Conservation (phyloP, 2,329 filamentous ascomycete genomes). For the Monosporascus cannonballus region DNA sequence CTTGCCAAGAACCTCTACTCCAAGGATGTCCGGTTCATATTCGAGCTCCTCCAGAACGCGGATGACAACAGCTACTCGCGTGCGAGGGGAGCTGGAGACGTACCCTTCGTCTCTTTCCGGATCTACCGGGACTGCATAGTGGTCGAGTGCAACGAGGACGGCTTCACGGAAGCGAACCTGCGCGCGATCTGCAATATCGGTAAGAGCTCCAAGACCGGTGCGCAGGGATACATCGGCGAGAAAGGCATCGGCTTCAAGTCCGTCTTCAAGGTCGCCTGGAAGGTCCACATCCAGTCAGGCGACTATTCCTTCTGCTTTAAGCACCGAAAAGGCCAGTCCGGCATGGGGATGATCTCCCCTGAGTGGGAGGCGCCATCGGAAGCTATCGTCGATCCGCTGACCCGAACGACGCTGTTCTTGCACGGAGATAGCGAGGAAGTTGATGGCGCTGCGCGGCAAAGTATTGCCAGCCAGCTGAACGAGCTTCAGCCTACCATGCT, state of each 20-base stretch:
- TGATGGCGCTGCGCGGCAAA: constrained; percentile 10
- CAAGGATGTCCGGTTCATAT: constrained; percentile 40
- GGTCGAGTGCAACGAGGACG: constrained; percentile 45
- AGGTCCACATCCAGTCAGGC: constrained; percentile 38
- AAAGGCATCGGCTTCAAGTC: constrained; percentile 49
- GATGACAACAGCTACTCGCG: constrained; percentile 41
- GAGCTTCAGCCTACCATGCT: constrained; percentile 33
- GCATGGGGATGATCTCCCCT: constrained; percentile 45
- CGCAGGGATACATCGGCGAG: constrained; percentile 40
- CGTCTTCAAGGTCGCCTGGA: constrained; percentile 39
- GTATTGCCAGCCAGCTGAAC: constrained; percentile 28
- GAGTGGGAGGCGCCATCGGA: constrained; percentile 29
- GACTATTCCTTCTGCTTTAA: constrained; percentile 38
- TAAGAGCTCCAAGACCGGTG: constrained; percentile 37
- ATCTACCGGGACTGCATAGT: constrained; percentile 32
- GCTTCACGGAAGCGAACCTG: constrained; percentile 36
- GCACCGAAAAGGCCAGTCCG: constrained; percentile 32
- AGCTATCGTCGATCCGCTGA: constrained; percentile 12
- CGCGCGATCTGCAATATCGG: constrained; percentile 39
- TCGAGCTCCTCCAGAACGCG: constrained; percentile 49
- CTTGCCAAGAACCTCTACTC: constrained; percentile 37
- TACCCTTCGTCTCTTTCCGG: constrained; percentile 29
- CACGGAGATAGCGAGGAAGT: constrained; percentile 20
- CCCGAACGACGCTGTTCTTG: constrained; percentile 33
- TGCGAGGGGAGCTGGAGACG: constrained; percentile 8